phyloP scores from a whole-genome alignment of 108 stramenopile genomes.

The Cyclotella kingstonii region DNA sequence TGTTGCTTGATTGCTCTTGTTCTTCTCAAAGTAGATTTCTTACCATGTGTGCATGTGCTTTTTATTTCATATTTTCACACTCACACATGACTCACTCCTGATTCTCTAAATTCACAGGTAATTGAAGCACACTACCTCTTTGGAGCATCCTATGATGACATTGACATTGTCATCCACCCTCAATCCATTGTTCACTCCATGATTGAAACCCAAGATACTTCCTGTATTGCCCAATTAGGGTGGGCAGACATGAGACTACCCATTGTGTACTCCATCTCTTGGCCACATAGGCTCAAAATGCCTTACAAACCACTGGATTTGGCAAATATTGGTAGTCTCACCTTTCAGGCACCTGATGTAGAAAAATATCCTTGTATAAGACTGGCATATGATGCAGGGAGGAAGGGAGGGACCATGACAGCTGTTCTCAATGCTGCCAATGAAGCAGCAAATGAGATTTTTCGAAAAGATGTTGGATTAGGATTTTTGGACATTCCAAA shows the following conservation, averaged over 20 bases:
- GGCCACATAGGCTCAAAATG: slow-evolving; percentile 95
- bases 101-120: slow-evolving; percentile 47
- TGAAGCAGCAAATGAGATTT: slow-evolving; percentile 95
- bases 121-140: slow-evolving; percentile 98
- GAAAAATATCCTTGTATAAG: slow-evolving; percentile 94
- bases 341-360: slow-evolving; percentile 86
- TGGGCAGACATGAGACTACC: slow-evolving; percentile 98
- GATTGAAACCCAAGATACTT: slow-evolving; percentile 96
- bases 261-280: slow-evolving; percentile 92
- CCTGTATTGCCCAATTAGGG: slow-evolving; percentile 92
- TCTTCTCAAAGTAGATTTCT: not conserved
- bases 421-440: slow-evolving; percentile 96
- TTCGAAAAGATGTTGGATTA: slow-evolving; percentile 84
- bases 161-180: slow-evolving; percentile 96
- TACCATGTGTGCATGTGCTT: not conserved
- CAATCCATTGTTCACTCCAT: slow-evolving; percentile 96
- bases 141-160: slow-evolving; percentile 95
- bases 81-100: not conserved
- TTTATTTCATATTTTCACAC: not conserved
- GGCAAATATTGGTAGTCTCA: slow-evolving; percentile 76
- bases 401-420: slow-evolving; percentile 94
- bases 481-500: slow-evolving; percentile 92
- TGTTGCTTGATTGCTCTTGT: too few relatives aligned
- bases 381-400: slow-evolving; percentile 92
- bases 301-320: slow-evolving; percentile 86